Percentiles rank a stretch among this genome's conserved stretches.
These are phyloP conservation scores for Parafenestella ontariensis DNA, from an alignment of 2,329 filamentous ascomycete genomes.

Conservation along the genomic window DNA sequence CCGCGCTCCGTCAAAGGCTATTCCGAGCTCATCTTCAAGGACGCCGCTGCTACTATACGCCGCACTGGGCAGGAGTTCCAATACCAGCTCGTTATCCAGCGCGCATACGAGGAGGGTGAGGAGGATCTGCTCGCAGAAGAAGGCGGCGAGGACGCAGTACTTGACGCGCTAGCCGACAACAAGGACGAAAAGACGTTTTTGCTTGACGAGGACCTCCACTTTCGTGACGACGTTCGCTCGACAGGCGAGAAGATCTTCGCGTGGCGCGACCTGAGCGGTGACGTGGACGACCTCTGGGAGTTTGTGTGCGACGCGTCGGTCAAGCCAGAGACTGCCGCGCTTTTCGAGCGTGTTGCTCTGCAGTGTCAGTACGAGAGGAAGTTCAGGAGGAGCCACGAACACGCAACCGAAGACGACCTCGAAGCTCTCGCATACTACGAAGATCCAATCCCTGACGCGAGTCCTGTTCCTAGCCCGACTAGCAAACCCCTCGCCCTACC, in stretches of 20 bases:
- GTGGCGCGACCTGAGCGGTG: conserved; percentile 94
- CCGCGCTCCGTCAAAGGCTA: conserved; percentile 96
- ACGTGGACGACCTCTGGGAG: conserved; percentile 94
- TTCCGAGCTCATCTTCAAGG: conserved; percentile 98
- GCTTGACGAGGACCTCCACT: conserved; percentile 88
- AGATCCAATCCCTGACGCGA: conserved; percentile 66
- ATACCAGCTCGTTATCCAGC: conserved; percentile 95
- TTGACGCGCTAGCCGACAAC: conserved; percentile 76
- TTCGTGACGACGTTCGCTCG: conserved; percentile 82
- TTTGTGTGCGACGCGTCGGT: conserved; percentile 88
- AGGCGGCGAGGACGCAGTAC: conserved; percentile 80
- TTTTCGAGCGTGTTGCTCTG: conserved; percentile 82
- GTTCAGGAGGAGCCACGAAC: conserved; percentile 79
- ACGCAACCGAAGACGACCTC: conserved; percentile 82
- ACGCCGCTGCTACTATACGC: conserved; percentile 90
- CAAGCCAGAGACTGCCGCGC: conserved; percentile 72
- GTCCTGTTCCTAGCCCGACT: conserved; percentile 60
- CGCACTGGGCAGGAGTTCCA: conserved; percentile 94
- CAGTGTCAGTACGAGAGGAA: conserved; percentile 99
- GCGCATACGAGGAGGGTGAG: conserved; percentile 97
- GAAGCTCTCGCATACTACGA: conserved; percentile 81
- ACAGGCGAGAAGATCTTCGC: conserved; percentile 86
- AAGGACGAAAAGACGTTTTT: conserved; percentile 98
- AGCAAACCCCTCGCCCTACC: conserved; percentile 46
- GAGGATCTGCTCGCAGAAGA: conserved; percentile 90